These are phyloP conservation scores for Beverwykella pulmonaria DNA, from an alignment of 495 filamentous ascomycete genomes.

Conservation along the genomic window DNA sequence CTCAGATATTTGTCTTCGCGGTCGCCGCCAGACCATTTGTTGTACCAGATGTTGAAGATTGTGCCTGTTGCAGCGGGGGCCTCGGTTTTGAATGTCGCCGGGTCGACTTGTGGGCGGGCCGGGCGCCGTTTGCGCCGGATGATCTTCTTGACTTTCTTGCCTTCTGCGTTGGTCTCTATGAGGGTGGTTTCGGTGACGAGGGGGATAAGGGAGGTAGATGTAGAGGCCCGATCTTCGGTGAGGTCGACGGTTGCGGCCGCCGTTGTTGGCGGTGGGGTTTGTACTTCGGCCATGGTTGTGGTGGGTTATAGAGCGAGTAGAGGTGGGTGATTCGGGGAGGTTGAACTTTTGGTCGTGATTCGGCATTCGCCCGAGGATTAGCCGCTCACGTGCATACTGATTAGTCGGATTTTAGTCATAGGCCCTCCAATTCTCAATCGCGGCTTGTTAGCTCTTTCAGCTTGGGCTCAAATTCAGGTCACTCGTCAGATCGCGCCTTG, in stretches of 20 bases:
- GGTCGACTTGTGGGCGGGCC: constrained; percentile 76
- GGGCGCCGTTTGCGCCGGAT: constrained; percentile 69
- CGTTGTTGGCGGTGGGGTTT: neutral
- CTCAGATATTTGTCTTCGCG: constrained; percentile 86
- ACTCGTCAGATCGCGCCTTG: too few relatives aligned
- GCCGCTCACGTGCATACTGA: neutral
- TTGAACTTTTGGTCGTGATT: neutral
- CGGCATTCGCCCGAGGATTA: neutral
- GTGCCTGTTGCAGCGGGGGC: constrained; percentile 88
- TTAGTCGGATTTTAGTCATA: neutral
- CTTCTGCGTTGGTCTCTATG: constrained; percentile 46
- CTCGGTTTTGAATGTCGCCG: constrained; percentile 75
- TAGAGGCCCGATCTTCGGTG: neutral
- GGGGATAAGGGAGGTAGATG: constrained; percentile 5
- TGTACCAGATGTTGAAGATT: constrained; percentile 84
- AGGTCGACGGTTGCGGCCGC: neutral
- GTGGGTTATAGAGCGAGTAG: neutral
- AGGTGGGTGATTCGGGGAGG: neutral
- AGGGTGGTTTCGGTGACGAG: constrained; percentile 9
- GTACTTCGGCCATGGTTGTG: neutral
- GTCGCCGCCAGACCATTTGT: constrained; percentile 94
- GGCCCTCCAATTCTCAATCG: too few relatives aligned
- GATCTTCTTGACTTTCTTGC: constrained; percentile 67
- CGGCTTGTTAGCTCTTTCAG: too few relatives aligned
- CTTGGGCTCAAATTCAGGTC: neutral